Conservation (phyloP, 2,329 filamentous ascomycete genomes). For the Knufia petricola region DNA sequence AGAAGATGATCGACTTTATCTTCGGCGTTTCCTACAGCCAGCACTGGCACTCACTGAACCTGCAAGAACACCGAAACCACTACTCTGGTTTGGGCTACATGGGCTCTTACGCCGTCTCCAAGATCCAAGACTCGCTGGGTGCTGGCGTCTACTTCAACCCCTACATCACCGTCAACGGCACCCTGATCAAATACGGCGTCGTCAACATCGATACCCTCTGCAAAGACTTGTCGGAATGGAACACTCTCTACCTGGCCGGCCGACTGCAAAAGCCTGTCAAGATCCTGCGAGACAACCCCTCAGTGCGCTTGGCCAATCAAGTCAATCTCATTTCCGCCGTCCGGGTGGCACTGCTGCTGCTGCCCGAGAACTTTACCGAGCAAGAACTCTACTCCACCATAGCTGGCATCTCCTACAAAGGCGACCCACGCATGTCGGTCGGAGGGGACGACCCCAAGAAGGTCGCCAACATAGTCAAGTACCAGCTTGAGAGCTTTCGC, state of each 20-base stretch:
- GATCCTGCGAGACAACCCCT: constrained; percentile 87
- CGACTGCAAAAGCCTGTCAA: constrained; percentile 96
- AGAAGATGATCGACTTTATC: constrained; percentile 98
- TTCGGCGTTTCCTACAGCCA: constrained; percentile 90
- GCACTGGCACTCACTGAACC: constrained; percentile 93
- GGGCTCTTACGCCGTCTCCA: constrained; percentile 74
- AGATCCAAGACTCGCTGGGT: constrained; percentile 77
- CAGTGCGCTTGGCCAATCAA: constrained; percentile 87
- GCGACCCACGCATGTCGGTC: constrained; percentile 89
- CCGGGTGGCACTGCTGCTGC: constrained; percentile 75
- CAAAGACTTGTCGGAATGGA: constrained; percentile 78
- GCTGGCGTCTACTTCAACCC: constrained; percentile 98
- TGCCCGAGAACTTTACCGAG: constrained; percentile 78
- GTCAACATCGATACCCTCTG: constrained; percentile 88
- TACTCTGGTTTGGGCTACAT: constrained; percentile 78
- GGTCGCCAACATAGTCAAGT: constrained; percentile 83
- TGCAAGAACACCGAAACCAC: constrained; percentile 79
- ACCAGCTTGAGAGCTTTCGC: constrained; percentile 86
- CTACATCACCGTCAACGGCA: constrained; percentile 87
- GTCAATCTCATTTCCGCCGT: constrained; percentile 89
- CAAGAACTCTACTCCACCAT: constrained; percentile 83
- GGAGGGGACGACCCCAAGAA: constrained; percentile 87
- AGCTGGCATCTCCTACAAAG: constrained; percentile 83
- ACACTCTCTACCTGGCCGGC: constrained; percentile 91
- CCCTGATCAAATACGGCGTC: constrained; percentile 94